Base-by-base conservation (phyloP, 805 yeast genomes). In the Schizosaccharomyces osmophilus region DNA sequence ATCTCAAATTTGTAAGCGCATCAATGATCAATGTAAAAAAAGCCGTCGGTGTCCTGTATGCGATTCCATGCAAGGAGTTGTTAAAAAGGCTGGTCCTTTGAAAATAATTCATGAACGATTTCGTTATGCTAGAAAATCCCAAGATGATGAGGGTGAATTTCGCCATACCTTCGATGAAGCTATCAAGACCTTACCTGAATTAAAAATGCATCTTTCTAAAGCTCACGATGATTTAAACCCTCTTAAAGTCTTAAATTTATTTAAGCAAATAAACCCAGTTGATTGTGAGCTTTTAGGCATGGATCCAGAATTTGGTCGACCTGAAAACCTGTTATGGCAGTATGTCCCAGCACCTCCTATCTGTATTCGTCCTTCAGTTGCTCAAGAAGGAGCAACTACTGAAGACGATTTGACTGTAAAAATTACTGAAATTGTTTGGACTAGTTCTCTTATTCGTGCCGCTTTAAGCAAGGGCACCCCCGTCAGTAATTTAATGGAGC, bases 291-390 rank as follows among this genome's bases (percentile, higher is more conserved):
- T 93, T 22, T 74, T 93, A 41, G 99, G 98, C 62, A 81, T 93
- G 61, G 93, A 93, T 68, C 80, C 96, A 0, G 78, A 86, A 3
- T 79, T 82, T 66, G 96, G 97, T 59, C 78, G 97, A 66, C 98
- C 97, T 4, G 97, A 90, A 73, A 87, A 85, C 78, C 93, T 89
- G 71, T 81, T 93, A 48, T 93, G 98, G 99, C 80, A 95, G 69
- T 93, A 89, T 70, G 78, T 93, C 62, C 98, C 98, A 0, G 97
- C 97, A 0, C 98, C 99, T 0, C 99, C 99, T 0, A 97, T 94
- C 22, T 93, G 98, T 77, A 93, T 93, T 62, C 81, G 99, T 66
- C 99, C 99, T 2, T 89, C 97, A 4, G 97, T 93, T 39, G 87
- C 87, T 89, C 88, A 86, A 70, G 94, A 85, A 66, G 79, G 83